Conservation (phyloP, 1,284 basidiomycete genomes). For the Spongispora temasekensis region DNA sequence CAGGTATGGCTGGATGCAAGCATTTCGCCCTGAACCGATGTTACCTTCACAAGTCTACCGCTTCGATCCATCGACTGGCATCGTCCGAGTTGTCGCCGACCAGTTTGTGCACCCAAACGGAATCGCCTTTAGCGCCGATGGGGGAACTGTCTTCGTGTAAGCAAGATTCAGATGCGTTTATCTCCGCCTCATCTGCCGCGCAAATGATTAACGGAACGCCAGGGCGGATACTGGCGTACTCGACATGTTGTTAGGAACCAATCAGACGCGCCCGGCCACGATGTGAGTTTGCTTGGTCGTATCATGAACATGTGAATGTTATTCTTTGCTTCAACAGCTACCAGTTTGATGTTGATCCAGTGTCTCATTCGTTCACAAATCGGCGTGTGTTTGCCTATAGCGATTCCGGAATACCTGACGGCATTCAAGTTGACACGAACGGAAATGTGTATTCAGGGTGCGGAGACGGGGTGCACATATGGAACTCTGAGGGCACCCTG, state of each 20-base stretch:
- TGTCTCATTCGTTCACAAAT: slow-evolving; percentile 57
- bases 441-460: slow-evolving; percentile 24
- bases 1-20: slow-evolving; percentile 65
- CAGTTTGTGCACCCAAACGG: slow-evolving; percentile 66
- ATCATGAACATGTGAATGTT: neutral
- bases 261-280: slow-evolving; percentile 66
- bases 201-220: slow-evolving; percentile 1
- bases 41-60: slow-evolving; percentile 76
- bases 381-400: slow-evolving; percentile 73
- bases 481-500: slow-evolving; percentile 60
- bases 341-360: slow-evolving; percentile 64
- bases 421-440: slow-evolving; percentile 49
- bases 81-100: slow-evolving; percentile 72
- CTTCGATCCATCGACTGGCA: slow-evolving; percentile 63
- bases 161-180: slow-evolving; percentile 33
- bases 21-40: slow-evolving; percentile 64
- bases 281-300: slow-evolving; percentile 48
- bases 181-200: neutral
- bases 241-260: slow-evolving; percentile 47
- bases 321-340: slow-evolving; percentile 48
- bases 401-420: slow-evolving; percentile 71
- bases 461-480: slow-evolving; percentile 49
- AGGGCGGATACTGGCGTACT: slow-evolving; percentile 57
- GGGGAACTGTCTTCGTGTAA: slow-evolving; percentile 70
- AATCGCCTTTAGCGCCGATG: slow-evolving; percentile 68